Evolutionary conservation across 768 basidiomycete species (phyloP).

Genomic region (Tulasnella sp.): DNA sequence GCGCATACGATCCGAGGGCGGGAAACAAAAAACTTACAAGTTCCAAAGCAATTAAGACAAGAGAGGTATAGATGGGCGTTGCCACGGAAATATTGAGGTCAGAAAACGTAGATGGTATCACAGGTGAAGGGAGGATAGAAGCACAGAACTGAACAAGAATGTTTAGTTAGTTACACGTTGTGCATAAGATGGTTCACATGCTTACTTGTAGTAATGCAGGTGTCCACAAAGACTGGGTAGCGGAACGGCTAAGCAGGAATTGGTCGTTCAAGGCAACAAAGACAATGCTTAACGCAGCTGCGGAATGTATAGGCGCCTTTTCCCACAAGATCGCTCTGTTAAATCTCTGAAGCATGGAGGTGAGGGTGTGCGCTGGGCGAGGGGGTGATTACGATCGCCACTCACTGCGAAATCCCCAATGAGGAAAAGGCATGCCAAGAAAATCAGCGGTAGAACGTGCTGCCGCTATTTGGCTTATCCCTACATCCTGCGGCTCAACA

Average conservation of each 20-base stretch:
- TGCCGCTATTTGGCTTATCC: neutral
- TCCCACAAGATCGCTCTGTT: neutral
- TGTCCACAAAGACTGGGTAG: neutral
- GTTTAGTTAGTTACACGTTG: too few relatives aligned
- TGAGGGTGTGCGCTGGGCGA: too few relatives aligned
- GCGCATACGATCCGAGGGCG: too few relatives aligned
- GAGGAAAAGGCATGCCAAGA: neutral
- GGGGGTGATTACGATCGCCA: neutral
- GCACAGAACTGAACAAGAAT: neutral
- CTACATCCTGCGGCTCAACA: neutral
- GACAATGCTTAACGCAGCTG: neutral
- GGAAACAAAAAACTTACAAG: neutral
- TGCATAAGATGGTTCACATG: neutral
- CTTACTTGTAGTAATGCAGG: conserved; percentile 2
- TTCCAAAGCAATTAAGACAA: neutral
- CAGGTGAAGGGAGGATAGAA: neutral
- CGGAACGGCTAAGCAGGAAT: neutral
- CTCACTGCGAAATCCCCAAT: neutral
- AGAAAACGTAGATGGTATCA: neutral
- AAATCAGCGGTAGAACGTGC: neutral
- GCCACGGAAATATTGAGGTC: neutral
- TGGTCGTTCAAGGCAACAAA: neutral
- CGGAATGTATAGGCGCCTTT: neutral
- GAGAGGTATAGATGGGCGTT: neutral
- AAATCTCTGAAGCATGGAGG: too few relatives aligned